Conservation (phyloP, 2,329 filamentous ascomycete genomes). For the Talaromyces atroroseus region DNA sequence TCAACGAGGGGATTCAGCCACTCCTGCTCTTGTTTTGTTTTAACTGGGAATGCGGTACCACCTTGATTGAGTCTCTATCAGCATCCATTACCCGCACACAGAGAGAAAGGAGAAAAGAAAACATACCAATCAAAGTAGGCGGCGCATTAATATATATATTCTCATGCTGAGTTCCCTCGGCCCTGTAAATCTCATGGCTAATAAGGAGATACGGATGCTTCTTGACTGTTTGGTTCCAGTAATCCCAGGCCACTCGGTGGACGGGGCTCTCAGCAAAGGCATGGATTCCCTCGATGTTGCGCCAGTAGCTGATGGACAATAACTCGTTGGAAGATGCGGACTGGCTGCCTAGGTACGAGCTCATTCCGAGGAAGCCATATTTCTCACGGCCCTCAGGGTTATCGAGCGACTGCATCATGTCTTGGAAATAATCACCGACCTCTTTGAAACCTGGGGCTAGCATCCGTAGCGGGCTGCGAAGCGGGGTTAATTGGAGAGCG, state of each 20-base stretch:
- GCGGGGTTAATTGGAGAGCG: too few species aligned
- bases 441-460: constrained; percentile 43
- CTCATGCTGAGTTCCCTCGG: constrained; percentile 46
- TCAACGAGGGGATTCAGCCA: constrained; percentile 10
- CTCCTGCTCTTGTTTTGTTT: background rate
- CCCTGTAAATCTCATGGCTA: constrained; percentile 51
- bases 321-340: constrained; percentile 37
- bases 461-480: constrained; percentile 40
- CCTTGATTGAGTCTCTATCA: background rate
- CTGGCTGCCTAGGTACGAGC: constrained; percentile 35
- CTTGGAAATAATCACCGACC: constrained; percentile 34
- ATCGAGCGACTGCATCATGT: constrained; percentile 35
- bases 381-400: constrained; percentile 31
- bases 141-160: constrained; percentile 43
- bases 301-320: constrained; percentile 49
- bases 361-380: constrained; percentile 45
- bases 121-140: constrained; percentile 14
- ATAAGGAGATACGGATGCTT: constrained; percentile 43
- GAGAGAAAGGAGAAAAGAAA: background rate
- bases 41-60: constrained; percentile 1
- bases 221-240: constrained; percentile 38
- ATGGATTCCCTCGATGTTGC: constrained; percentile 45
- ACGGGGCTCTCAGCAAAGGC: constrained; percentile 47
- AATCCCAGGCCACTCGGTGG: constrained; percentile 49
- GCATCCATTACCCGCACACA: background rate